Conservation (phyloP, 2,329 filamentous ascomycete genomes). For the Celoporthe dispersa region DNA sequence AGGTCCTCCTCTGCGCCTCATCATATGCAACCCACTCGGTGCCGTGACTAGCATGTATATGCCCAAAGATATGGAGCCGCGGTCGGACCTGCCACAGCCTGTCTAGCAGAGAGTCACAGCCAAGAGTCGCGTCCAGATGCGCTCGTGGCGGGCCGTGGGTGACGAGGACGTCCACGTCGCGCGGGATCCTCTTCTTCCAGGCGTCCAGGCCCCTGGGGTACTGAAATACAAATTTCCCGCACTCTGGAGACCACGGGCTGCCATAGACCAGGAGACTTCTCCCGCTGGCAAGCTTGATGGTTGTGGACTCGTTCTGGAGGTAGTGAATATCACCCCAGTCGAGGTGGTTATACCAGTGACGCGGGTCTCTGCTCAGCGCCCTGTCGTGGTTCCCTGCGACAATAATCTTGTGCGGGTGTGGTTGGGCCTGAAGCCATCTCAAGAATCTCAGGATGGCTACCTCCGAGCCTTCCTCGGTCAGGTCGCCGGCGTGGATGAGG, state of each 20-base stretch:
- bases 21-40: conserved; percentile 6
- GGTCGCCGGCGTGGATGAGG: conserved; percentile 53
- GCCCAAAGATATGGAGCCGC: conserved; percentile 43
- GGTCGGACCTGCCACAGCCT: conserved; percentile 41
- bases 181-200: conserved; percentile 36
- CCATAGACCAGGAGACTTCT: conserved; percentile 41
- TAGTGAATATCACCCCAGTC: conserved; percentile 42
- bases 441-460: too few species aligned
- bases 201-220: conserved; percentile 39
- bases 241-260: conserved; percentile 40
- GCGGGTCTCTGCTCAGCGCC: background rate
- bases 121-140: conserved; percentile 40
- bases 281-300: conserved; percentile 37
- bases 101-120: conserved; percentile 36
- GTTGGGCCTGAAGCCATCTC: too few species aligned
- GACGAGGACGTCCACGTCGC: conserved; percentile 40
- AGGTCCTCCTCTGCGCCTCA: background rate
- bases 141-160: conserved; percentile 41
- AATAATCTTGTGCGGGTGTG: conserved; percentile 45
- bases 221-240: conserved; percentile 49
- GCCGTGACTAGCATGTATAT: conserved; percentile 39
- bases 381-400: conserved; percentile 52
- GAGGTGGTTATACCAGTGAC: conserved; percentile 22
- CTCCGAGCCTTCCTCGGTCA: conserved; percentile 41
- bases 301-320: conserved; percentile 37